Evolutionary conservation across 2,329 filamentous ascomycete genomes (phyloP).

Genomic region (Exophiala calicioides): DNA sequence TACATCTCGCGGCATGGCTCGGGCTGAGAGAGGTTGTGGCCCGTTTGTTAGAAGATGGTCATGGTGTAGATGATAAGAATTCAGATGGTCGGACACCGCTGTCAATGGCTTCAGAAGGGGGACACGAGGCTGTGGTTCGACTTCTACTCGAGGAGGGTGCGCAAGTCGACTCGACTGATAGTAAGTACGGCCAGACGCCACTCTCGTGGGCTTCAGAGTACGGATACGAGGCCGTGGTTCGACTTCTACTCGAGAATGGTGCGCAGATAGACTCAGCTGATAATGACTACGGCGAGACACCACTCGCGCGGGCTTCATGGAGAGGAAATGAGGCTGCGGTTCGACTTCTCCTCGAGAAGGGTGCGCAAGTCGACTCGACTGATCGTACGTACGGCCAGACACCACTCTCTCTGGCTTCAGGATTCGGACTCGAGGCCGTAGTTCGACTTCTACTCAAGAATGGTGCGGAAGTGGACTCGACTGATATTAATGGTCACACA

Average conservation of each 20-base stretch:
- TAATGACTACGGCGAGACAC: slow-evolving; percentile 6
- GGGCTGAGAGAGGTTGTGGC: slow-evolving; percentile 20
- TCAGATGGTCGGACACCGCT: not conserved
- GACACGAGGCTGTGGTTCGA: slow-evolving; percentile 15
- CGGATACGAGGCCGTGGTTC: slow-evolving; percentile 15
- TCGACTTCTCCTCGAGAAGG: slow-evolving; percentile 13
- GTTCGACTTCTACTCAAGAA: slow-evolving; percentile 4
- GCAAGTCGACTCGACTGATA: slow-evolving; percentile 2
- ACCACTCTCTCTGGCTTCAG: slow-evolving; percentile 1
- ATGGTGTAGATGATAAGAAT: not conserved
- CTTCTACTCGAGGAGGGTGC: slow-evolving; percentile 20
- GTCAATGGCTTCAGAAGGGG: not conserved
- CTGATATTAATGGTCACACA: slow-evolving; percentile 4
- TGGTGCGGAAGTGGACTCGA: not conserved
- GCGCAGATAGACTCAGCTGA: slow-evolving; percentile 5
- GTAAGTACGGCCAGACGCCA: slow-evolving; percentile 7
- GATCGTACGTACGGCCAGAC: slow-evolving; percentile 1
- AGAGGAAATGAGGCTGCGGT: slow-evolving; percentile 17
- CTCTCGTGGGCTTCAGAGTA: not conserved
- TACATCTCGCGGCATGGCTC: slow-evolving; percentile 34
- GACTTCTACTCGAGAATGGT: slow-evolving; percentile 20
- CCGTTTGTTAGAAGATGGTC: not conserved
- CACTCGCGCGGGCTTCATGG: slow-evolving; percentile 3
- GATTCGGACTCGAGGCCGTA: slow-evolving; percentile 4
- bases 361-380: slow-evolving; percentile 5